phyloP scores from a whole-genome alignment of 345 rosid species.

The Eucalyptus erythrocorys region DNA sequence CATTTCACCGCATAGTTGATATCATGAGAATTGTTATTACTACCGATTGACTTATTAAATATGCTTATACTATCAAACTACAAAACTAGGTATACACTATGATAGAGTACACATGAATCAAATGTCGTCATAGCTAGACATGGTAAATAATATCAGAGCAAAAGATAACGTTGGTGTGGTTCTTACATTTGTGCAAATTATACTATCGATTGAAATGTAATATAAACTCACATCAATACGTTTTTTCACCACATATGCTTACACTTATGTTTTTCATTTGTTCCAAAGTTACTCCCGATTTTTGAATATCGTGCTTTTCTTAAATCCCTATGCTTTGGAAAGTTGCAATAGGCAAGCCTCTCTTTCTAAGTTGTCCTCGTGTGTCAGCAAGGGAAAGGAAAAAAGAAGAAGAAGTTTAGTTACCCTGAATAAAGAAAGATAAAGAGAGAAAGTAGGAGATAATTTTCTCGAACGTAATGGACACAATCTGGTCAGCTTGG shows the following conservation, averaged over 20 bases:
- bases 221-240: too few relatives aligned
- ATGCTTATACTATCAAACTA: not conserved
- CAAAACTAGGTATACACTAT: not conserved
- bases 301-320: not conserved
- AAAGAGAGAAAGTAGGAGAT: not conserved
- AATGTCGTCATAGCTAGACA: not conserved
- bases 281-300: not conserved
- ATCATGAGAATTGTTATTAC: too few relatives aligned
- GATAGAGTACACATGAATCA: not conserved
- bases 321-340: not conserved
- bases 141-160: not conserved
- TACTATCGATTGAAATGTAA: too few relatives aligned
- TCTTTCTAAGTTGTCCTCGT: too few relatives aligned
- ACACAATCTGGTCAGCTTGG: too few relatives aligned
- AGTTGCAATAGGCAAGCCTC: not conserved
- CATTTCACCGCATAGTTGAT: too few relatives aligned
- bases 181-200: too few relatives aligned
- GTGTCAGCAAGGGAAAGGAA: not conserved
- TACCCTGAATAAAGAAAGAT: not conserved
- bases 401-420: too few relatives aligned
- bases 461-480: too few relatives aligned
- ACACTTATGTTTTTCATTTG: too few relatives aligned
- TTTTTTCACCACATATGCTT: too few relatives aligned
- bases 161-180: not conserved
- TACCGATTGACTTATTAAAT: too few relatives aligned